Percentiles rank a stretch among this genome's conserved stretches.
phyloP scores from a whole-genome alignment of 371 early-diverging fungal species.

The Haplosporangium sp. region DNA sequence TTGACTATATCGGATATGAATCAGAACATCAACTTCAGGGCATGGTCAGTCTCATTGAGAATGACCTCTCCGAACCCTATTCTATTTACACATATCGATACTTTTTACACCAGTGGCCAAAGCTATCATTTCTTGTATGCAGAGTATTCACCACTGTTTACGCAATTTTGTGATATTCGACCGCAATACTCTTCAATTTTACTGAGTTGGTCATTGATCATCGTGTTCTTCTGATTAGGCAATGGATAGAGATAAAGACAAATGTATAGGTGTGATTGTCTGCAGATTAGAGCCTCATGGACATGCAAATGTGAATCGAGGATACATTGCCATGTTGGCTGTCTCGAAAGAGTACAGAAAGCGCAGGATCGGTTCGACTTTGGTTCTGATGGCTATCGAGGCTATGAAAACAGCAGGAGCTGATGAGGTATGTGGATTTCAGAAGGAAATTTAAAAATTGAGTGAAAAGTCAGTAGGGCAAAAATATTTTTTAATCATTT shows the following conservation, averaged over 20 bases:
- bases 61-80: slow-evolving; percentile 95
- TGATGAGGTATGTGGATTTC: slow-evolving; percentile 78
- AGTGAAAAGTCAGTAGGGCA: not conserved
- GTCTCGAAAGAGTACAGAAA: slow-evolving; percentile 84
- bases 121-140: slow-evolving; percentile 82
- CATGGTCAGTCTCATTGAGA: slow-evolving; percentile 86
- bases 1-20: slow-evolving; percentile 69
- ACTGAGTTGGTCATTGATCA: not conserved
- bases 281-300: slow-evolving; percentile 89
- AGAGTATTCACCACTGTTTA: not conserved
- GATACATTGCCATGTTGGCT: slow-evolving; percentile 98
- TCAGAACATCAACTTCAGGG: slow-evolving; percentile 77
- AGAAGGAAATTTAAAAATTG: not conserved
- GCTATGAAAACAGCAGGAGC: slow-evolving; percentile 84
- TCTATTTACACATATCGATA: slow-evolving; percentile 98
- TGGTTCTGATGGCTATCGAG: slow-evolving; percentile 80
- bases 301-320: slow-evolving; percentile 67
- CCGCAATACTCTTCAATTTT: not conserved
- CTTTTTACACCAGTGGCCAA: slow-evolving; percentile 92
- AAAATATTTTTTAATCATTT: not conserved
- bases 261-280: slow-evolving; percentile 88
- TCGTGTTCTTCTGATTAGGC: slow-evolving; percentile 54
- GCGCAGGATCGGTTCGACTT: slow-evolving; percentile 79
- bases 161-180: not conserved
- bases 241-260: slow-evolving; percentile 62